Evolutionary conservation across 176 grass and related monocot genomes (phyloP).

Genomic region (Tillandsia fasciculata): DNA sequence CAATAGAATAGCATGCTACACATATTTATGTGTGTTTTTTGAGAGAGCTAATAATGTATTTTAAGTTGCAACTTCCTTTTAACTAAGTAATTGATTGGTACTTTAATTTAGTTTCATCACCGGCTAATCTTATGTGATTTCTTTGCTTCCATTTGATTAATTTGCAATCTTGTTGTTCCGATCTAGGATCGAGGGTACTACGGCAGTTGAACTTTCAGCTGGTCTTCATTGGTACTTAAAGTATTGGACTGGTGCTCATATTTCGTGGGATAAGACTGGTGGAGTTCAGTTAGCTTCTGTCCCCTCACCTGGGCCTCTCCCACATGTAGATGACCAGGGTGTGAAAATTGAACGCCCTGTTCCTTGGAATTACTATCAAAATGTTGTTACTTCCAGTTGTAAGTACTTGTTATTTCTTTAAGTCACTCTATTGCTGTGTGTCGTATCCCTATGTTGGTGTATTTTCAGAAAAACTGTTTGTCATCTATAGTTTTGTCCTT

Average conservation of each 20-base stretch:
- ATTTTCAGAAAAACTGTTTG: too few relatives aligned
- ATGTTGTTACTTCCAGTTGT: constrained; percentile 97
- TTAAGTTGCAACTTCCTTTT: background rate
- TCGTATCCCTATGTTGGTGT: too few relatives aligned
- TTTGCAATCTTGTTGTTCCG: constrained; percentile 9
- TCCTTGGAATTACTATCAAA: constrained; percentile 97
- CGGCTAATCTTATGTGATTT: constrained; percentile 1
- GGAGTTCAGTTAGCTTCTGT: constrained; percentile 57
- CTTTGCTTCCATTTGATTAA: background rate
- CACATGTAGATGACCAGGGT: constrained; percentile 39
- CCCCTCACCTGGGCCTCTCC: constrained; percentile 52
- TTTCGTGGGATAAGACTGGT: constrained; percentile 97
- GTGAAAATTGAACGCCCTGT: constrained; percentile 84
- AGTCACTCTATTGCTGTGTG: background rate
- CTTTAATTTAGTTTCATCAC: constrained; percentile 11
- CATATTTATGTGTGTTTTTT: background rate
- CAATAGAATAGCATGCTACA: background rate
- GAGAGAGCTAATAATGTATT: background rate
- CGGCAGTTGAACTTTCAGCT: constrained; percentile 66
- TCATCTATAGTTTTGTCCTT: too few relatives aligned
- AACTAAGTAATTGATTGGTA: background rate
- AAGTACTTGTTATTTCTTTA: constrained; percentile 27
- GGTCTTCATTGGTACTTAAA: constrained; percentile 97
- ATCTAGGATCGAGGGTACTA: constrained; percentile 71
- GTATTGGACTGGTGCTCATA: constrained; percentile 77